Conservation (phyloP, 495 filamentous ascomycete genomes). For the Recurvomyces mirabilis region DNA sequence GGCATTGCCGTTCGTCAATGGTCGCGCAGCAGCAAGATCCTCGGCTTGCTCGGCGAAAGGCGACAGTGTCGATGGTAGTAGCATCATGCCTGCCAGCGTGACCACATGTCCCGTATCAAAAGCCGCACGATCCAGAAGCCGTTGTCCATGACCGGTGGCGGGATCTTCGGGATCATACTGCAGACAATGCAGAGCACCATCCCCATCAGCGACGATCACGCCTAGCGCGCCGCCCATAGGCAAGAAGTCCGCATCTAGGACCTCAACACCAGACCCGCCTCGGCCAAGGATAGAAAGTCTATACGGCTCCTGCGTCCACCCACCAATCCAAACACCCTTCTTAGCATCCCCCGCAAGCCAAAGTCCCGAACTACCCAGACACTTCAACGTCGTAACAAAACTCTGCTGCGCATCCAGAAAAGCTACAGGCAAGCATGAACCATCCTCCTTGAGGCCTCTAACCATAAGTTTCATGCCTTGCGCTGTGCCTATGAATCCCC, state of each 20-base stretch:
- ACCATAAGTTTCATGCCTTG: slow-evolving; percentile 98
- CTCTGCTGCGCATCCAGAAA: slow-evolving; percentile 97
- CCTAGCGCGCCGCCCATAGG: slow-evolving; percentile 74
- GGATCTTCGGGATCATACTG: slow-evolving; percentile 97
- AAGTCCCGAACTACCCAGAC: slow-evolving; percentile 70
- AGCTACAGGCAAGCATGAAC: slow-evolving; percentile 78
- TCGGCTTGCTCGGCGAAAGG: slow-evolving; percentile 6
- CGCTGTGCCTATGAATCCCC: slow-evolving; percentile 58
- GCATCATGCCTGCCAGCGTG: slow-evolving; percentile 46
- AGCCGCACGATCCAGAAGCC: slow-evolving; percentile 71
- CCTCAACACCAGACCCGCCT: slow-evolving; percentile 59
- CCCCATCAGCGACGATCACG: slow-evolving; percentile 72
- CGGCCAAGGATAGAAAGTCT: slow-evolving; percentile 92
- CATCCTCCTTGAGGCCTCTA: slow-evolving; percentile 87
- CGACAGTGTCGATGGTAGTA: slow-evolving; percentile 52
- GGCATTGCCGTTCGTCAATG: slow-evolving; percentile 24
- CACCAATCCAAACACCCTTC: slow-evolving; percentile 90
- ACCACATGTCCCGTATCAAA: slow-evolving; percentile 78
- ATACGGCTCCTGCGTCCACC: slow-evolving; percentile 80
- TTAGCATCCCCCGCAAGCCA: slow-evolving; percentile 76
- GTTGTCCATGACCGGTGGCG: slow-evolving; percentile 78
- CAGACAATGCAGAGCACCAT: slow-evolving; percentile 74
- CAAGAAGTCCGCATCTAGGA: slow-evolving; percentile 75
- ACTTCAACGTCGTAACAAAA: slow-evolving; percentile 74
- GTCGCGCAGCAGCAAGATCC: no score